Evolutionary conservation across 495 filamentous ascomycete species (phyloP), one percentile per base, ranked within the genome.

Genomic region (Penicilliopsis zonata): DNA sequence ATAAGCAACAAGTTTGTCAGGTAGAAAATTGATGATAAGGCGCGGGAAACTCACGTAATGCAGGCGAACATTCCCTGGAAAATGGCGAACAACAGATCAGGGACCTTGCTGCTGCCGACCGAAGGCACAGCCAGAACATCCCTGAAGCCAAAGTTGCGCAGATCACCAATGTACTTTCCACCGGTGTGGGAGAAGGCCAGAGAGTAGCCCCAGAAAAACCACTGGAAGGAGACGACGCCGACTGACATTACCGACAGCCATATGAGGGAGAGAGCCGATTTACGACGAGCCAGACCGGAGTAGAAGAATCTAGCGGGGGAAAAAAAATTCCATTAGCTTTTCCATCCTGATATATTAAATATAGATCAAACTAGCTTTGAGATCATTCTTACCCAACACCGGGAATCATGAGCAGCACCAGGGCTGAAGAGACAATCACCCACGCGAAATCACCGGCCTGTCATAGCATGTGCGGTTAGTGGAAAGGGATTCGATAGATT

Each of bases 141-240:
- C 44, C 63, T 79, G 41, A 95, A 78, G 7, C 84, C 90, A 47
- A 98, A 76, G 60, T 98, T 93, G 30, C 70, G 55, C 10, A 98
- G 63, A 44, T 88, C 68, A 16, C 90, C 90, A 42, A 98, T 86
- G 59, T 69, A 98, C 30, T 60, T 71, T 33, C 82, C 82, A 9
- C 82, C 85, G 8, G 72, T 65, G 54, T 93, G 84, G 16, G 85
- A 92, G 65, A 95, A 98, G 27, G 87, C 73, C 20, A 98, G 65
- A 3, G 86, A 94, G 54, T 88, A 96, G 23, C 90, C 90, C 90
- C 88, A 96, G 70, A 98, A 94, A 68, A 96, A 98, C 88, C 90
- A 98, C 57, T 96, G 88, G 63, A 98, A 94, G 15, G 77, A 80
- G 7, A 85, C 76, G 29, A 98, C 78, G 10, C 82, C 86, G 13